Evolutionary conservation across 352 stramenopile genomes (phyloP).

Genomic region (Thalassiosira mediterranea): DNA sequence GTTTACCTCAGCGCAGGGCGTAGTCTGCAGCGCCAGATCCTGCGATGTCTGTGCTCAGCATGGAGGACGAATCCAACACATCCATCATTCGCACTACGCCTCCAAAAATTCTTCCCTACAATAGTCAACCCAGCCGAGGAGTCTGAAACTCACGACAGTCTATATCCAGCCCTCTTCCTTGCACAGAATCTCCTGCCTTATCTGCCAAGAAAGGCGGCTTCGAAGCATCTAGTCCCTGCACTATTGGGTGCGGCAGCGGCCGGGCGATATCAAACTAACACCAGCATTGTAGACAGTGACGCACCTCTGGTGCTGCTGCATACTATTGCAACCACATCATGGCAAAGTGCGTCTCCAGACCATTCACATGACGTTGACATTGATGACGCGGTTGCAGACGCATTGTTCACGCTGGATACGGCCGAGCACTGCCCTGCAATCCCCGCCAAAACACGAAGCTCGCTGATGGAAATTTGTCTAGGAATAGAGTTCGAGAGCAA

Average conservation of each 20-base stretch:
- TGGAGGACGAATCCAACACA: slow-evolving; percentile 60
- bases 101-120: slow-evolving; percentile 53
- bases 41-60: slow-evolving; percentile 56
- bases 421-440: slow-evolving; percentile 47
- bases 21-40: slow-evolving; percentile 46
- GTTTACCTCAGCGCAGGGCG: slow-evolving; percentile 36
- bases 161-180: slow-evolving; percentile 60
- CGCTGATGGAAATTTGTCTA: slow-evolving; percentile 54
- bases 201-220: slow-evolving; percentile 52
- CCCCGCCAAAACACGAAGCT: slow-evolving; percentile 21
- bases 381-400: slow-evolving; percentile 42
- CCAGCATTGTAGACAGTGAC: slow-evolving; percentile 3
- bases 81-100: slow-evolving; percentile 44
- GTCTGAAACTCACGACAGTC: background rate
- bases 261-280: slow-evolving; percentile 14
- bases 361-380: slow-evolving; percentile 28
- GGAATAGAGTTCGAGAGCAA: slow-evolving; percentile 24
- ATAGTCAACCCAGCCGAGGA: slow-evolving; percentile 30
- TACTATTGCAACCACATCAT: slow-evolving; percentile 54
- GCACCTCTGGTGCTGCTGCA: slow-evolving; percentile 54
- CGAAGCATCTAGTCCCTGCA: slow-evolving; percentile 51
- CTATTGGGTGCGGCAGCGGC: slow-evolving; percentile 61
- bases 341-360: slow-evolving; percentile 19
- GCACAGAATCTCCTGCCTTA: slow-evolving; percentile 65
- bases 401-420: slow-evolving; percentile 46